phyloP scores from a whole-genome alignment of 108 stramenopile genomes.

The Poteriospumella lacustris region DNA sequence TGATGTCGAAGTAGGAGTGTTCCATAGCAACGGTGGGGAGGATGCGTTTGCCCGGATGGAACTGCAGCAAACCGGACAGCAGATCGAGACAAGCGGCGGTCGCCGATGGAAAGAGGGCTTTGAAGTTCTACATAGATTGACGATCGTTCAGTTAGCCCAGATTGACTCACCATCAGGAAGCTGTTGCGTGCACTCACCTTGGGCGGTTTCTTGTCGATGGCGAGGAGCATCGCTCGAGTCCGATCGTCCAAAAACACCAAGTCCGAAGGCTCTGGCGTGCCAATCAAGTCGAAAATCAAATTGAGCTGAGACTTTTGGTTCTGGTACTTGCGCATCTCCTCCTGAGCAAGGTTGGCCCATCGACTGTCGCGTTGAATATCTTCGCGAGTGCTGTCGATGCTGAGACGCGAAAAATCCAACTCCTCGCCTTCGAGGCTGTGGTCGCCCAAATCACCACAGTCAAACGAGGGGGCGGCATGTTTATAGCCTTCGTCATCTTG shows the following conservation, averaged over 20 bases:
- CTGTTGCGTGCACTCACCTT: background rate
- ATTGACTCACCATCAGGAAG: background rate
- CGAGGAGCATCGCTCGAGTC: background rate
- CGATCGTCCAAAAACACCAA: background rate
- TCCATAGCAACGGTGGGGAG: background rate
- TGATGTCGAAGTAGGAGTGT: background rate
- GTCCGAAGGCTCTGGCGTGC: constrained; percentile 57
- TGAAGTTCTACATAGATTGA: background rate
- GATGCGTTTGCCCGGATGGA: background rate
- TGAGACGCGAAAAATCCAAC: too few relatives aligned
- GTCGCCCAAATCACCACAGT: too few relatives aligned
- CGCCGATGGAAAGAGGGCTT: background rate
- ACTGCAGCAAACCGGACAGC: background rate
- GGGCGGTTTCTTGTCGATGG: background rate
- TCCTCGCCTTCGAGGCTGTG: too few relatives aligned
- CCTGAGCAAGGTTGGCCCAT: too few relatives aligned
- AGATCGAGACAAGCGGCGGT: background rate
- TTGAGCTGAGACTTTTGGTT: constrained; percentile 64
- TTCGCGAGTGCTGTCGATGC: too few relatives aligned
- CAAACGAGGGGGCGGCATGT: too few relatives aligned
- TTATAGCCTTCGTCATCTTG: too few relatives aligned
- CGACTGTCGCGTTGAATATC: too few relatives aligned
- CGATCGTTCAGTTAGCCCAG: background rate
- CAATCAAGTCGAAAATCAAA: constrained; percentile 90
- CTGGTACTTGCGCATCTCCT: background rate